Evolutionary conservation across 176 grass and related monocot species (phyloP), one percentile per base, ranked within the genome.

Genomic region (Raddia distichophylla): DNA sequence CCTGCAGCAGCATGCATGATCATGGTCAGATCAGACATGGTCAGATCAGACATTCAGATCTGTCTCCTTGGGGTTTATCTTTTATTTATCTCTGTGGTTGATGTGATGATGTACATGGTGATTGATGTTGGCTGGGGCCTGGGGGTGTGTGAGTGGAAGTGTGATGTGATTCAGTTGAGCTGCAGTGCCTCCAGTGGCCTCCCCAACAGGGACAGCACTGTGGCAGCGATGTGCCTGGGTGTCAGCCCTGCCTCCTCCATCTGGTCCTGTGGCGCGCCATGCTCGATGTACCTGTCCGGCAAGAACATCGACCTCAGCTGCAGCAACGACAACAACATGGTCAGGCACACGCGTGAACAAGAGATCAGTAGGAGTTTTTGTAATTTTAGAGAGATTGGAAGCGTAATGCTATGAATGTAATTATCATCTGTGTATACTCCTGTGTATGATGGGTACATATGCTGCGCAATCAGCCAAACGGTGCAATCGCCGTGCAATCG

Each of bases 301-400:
- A 99, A 55, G 81, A 99, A 94, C 85, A 99, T 91, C 40, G 93
- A 99, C 49, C 96, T 86, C 87, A 93, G 69, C 96, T 99, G 96
- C 89, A 90, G 47, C 1, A 48, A 69, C 27, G 58, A 49, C 1
- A 43, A 27, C 14, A 77, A 13, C 6, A 53, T 61, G 33, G 32
- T 89, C 10, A 88, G 19, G 16, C 27, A 27, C 27, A 27, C 27
- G 27, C 27, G 27, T 15, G 19, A 70, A 62, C 8, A 74, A 60
- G 27, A 11, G 19, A 44, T 18, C 20, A 19, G 17, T 2, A 40
- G 37, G 37, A 40, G 2, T 40, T 40, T n/a, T 2, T 40, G 2
- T 40, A 40, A 40, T 40, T 40, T 40, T 40, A 5, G 37, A 40
- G 37, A 40, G 4, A 40, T 40, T 5, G 37, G 37, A 2, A 40